phyloP scores from a whole-genome alignment of 2,329 filamentous ascomycete species.

The Fusarium sp. region DNA sequence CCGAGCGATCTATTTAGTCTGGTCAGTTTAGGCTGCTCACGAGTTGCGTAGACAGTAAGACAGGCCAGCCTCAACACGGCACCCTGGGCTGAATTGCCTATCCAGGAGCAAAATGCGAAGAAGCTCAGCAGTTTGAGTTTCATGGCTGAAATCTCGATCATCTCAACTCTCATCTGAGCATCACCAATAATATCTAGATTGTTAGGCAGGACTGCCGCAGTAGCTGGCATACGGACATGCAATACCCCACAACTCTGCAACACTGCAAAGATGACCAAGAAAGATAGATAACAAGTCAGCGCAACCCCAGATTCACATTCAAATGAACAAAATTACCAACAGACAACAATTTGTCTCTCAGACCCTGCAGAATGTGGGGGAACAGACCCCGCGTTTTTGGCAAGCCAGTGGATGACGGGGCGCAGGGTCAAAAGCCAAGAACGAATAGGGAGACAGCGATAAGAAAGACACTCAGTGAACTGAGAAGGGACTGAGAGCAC shows the following conservation, averaged over 20 bases:
- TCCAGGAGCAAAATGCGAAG: background rate
- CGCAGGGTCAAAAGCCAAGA: slow-evolving; percentile 31
- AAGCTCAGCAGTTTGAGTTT: slow-evolving; percentile 13
- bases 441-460: slow-evolving; percentile 42
- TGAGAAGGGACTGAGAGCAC: slow-evolving; percentile 35
- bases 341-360: slow-evolving; percentile 15
- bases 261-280: slow-evolving; percentile 4
- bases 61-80: slow-evolving; percentile 17
- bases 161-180: slow-evolving; percentile 9
- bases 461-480: slow-evolving; percentile 34
- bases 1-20: slow-evolving; percentile 21
- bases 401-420: slow-evolving; percentile 37
- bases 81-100: slow-evolving; percentile 8
- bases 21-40: slow-evolving; percentile 20
- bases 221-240: background rate
- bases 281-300: background rate
- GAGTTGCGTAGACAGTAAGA: slow-evolving; percentile 31
- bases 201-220: slow-evolving; percentile 3
- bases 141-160: slow-evolving; percentile 19
- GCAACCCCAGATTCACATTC: slow-evolving; percentile 9
- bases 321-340: slow-evolving; percentile 20
- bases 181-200: slow-evolving; percentile 10
- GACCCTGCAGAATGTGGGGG: slow-evolving; percentile 43
- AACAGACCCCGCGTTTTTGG: slow-evolving; percentile 46
- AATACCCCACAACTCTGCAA: slow-evolving; percentile 9